Percentiles rank a stretch among this genome's conserved stretches.
Conservation (phyloP, 2,329 filamentous ascomycete genomes). For the Chaetomiaceae sp. region DNA sequence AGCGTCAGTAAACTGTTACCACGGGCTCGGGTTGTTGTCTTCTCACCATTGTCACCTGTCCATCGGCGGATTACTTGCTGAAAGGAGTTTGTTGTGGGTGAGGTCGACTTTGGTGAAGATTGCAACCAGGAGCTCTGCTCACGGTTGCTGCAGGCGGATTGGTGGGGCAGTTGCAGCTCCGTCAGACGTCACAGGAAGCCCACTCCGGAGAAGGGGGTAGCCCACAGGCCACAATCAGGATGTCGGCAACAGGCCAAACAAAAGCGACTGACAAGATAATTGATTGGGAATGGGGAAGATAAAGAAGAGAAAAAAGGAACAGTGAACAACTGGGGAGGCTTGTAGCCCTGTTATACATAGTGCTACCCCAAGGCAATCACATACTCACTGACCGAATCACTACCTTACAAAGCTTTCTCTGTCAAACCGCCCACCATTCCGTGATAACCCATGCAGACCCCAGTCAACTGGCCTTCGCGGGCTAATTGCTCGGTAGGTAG, state of each 20-base stretch:
- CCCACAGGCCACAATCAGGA: not conserved
- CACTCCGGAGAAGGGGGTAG: not conserved
- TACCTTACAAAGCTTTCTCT: not conserved
- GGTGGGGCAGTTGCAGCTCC: constrained; percentile 14
- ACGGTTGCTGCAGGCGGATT: constrained; percentile 12
- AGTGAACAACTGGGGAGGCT: too few relatives aligned
- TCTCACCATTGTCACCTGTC: constrained; percentile 36
- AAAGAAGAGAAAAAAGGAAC: too few relatives aligned
- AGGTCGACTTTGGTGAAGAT: constrained; percentile 6
- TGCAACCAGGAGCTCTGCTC: not conserved
- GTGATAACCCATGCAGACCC: too few relatives aligned
- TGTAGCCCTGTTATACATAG: too few relatives aligned
- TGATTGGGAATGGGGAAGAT: too few relatives aligned
- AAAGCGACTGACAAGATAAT: too few relatives aligned
- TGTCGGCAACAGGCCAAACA: too few relatives aligned
- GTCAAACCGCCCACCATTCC: not conserved
- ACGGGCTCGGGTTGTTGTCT: too few relatives aligned
- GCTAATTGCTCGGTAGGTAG: too few relatives aligned
- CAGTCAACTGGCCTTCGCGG: too few relatives aligned
- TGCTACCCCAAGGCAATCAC: too few relatives aligned
- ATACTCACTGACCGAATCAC: too few relatives aligned
- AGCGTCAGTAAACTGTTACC: constrained; percentile 13
- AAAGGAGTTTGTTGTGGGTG: constrained; percentile 13
- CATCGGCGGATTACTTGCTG: constrained; percentile 25
- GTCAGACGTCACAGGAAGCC: constrained; percentile 7